Evolutionary conservation across 345 rosid genomes (phyloP), one percentile per base, ranked within the genome.

Genomic region (Hibiscus mutabilis): DNA sequence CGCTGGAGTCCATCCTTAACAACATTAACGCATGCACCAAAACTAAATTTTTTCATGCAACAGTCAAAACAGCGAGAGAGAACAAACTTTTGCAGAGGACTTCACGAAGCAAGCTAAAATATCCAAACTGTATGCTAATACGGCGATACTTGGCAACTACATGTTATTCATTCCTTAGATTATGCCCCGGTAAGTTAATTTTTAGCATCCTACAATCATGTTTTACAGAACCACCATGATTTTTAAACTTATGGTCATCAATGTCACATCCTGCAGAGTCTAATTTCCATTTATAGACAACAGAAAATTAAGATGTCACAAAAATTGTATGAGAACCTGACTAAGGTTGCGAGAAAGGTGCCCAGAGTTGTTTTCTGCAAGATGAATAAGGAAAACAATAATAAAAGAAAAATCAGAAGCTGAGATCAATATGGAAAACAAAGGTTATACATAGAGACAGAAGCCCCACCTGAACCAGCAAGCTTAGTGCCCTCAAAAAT

Each of bases 401-500:
- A 73, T 60, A 4, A 5, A 6, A 70, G 58, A 66, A 18, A 56
- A 57, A 22, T 22, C 33, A 57, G 29, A 7, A 64, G 44, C 13
- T 60, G 22, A 55, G 66, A 76, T 33, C 19, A 55, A 52, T 29
- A 22, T 18, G 42, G 51, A 46, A 37, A 69, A 40, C 6, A 47
- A 64, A 3, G 75, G 65, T 56, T 13, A 46, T 3, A 52, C 16
- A 63, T 60, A 51, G 21, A 51, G 21, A 51, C 9, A 65, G 21
- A 61, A 52, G 3, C 16, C 55, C 33, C 76, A 88, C 98, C 96
- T 78, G 87, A 79, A 69, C 77, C 44, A 89, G 78, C 66, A 78
- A 49, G 70, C 81, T 44, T 62, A 82, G 70, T 80, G 88, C 96
- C 82, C 96, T 84, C 15, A 88, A 77, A 76, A 87, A 87, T 77